Evolutionary conservation across 768 basidiomycete species (phyloP), one percentile per base, ranked within the genome.

Genomic region (Sarcodon aspratus): DNA sequence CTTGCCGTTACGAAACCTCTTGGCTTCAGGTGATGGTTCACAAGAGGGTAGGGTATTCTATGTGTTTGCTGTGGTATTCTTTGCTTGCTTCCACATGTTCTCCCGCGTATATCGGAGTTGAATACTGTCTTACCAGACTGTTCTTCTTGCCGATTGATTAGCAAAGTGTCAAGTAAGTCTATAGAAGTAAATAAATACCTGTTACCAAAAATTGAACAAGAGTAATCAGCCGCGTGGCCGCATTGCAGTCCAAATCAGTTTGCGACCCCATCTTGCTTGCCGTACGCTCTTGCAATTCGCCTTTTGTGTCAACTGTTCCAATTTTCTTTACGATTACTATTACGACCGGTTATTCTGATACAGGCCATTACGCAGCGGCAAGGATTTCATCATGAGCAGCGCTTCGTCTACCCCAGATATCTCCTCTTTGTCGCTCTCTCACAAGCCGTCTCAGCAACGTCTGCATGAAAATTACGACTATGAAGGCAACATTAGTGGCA

Each of bases 21-120:
- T 98, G 40, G 74, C 88, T 8, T 73, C 73, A 2, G 80, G 78
- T 1, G 69, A 73, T 40, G 62, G 68, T 1, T 56, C 57, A 46
- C 84, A 86, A 54, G 84, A 88, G 57, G 92, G 92, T n/a, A 74
- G 85, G 43, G 80, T 97, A 2, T 97, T 97, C 61, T 94, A 84
- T 57, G 66, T 94, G 4, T 97, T 95, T 59, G 83, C 79, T 2
- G 70, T 58, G 0, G 57, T 82, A 10, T 67, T 94, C 27, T 27
- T 42, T 2, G 40, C 27, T 42, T 42, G 21, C 21, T 27, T 27
- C 21, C 21, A 27, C 21, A 27, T 27, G 21, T 27, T 27, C 21
- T 27, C 21, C 21, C 21, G 21, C 5, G 5, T 27, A 27, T 27
- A 2, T 27, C 21, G 21, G 21, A 27, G 21, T 27, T 27, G 21